Evolutionary conservation across 192 early-diverging fungal species (phyloP).

Genomic region (Umbelopsis ramanniana): DNA sequence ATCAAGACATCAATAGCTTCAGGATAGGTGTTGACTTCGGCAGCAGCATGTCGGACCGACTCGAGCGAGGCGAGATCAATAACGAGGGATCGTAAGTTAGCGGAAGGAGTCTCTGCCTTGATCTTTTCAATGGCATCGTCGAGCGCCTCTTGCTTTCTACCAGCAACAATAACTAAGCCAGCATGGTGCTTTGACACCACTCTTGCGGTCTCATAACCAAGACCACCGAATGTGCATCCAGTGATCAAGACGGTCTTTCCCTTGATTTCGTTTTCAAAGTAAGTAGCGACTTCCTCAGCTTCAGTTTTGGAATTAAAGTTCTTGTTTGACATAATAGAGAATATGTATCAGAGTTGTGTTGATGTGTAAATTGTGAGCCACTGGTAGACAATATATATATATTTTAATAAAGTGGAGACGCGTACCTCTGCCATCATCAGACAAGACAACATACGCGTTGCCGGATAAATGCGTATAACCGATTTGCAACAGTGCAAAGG

Average conservation of each 20-base stretch:
- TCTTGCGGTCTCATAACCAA: constrained; percentile 16
- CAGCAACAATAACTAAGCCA: constrained; percentile 17
- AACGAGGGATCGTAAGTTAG: background rate
- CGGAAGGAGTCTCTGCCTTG: background rate
- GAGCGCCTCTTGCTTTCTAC: constrained; percentile 18
- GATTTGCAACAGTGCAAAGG: too few species aligned
- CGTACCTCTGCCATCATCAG: too few species aligned
- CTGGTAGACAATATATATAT: too few species aligned
- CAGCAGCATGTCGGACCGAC: constrained; percentile 19
- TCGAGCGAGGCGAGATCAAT: constrained; percentile 22
- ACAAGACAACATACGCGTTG: too few species aligned
- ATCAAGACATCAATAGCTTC: background rate
- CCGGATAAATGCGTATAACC: too few species aligned
- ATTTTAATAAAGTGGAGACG: too few species aligned
- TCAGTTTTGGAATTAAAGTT: background rate
- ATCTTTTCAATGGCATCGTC: constrained; percentile 23
- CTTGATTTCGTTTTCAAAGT: background rate
- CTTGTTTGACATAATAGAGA: background rate
- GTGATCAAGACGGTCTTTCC: background rate
- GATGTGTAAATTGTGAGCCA: too few species aligned
- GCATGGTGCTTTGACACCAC: constrained; percentile 26
- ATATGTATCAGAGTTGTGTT: background rate
- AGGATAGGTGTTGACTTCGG: background rate
- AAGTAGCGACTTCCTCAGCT: background rate
- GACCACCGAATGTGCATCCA: background rate